Evolutionary conservation across 495 filamentous ascomycete genomes (phyloP).

Genomic region (Hamigera avellanea): DNA sequence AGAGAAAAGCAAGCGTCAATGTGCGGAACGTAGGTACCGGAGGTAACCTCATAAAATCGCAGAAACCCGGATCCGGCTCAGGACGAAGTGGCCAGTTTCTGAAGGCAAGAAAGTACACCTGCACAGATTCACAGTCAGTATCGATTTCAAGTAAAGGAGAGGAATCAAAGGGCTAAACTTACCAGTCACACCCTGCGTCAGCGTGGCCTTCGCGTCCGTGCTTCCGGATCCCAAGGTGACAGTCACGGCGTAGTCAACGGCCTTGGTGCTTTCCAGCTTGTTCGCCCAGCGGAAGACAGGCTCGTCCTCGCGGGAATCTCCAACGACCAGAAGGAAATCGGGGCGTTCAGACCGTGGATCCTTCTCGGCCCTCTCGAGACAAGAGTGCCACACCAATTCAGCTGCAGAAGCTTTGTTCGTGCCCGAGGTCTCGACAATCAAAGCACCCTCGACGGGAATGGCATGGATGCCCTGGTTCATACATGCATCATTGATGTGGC

Average conservation of each 20-base stretch:
- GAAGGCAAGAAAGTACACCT: constrained; percentile 26
- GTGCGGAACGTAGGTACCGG: too few species aligned
- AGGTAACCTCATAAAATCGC: too few species aligned
- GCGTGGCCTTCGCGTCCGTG: constrained; percentile 73
- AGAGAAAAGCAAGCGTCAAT: too few species aligned
- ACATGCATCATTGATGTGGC: constrained; percentile 88
- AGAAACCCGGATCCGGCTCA: too few species aligned
- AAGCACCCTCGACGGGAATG: constrained; percentile 62
- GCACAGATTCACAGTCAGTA: constrained; percentile 1
- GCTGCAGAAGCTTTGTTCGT: constrained; percentile 81
- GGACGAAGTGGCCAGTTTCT: constrained; percentile 11
- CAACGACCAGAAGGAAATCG: constrained; percentile 77
- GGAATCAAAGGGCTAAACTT: constrained; percentile 4
- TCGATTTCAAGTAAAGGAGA: neutral
- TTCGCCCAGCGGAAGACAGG: constrained; percentile 91
- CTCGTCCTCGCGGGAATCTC: constrained; percentile 86
- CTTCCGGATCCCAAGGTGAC: constrained; percentile 75
- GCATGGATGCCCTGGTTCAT: constrained; percentile 72
- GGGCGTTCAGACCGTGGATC: constrained; percentile 29
- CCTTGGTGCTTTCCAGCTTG: constrained; percentile 41
- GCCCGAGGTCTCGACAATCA: constrained; percentile 68
- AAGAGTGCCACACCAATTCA: constrained; percentile 48
- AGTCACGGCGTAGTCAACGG: constrained; percentile 59
- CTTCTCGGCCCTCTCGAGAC: constrained; percentile 26
- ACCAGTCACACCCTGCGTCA: constrained; percentile 86